Conservation (phyloP, 2,329 filamentous ascomycete genomes). For the Drechslera avenae region DNA sequence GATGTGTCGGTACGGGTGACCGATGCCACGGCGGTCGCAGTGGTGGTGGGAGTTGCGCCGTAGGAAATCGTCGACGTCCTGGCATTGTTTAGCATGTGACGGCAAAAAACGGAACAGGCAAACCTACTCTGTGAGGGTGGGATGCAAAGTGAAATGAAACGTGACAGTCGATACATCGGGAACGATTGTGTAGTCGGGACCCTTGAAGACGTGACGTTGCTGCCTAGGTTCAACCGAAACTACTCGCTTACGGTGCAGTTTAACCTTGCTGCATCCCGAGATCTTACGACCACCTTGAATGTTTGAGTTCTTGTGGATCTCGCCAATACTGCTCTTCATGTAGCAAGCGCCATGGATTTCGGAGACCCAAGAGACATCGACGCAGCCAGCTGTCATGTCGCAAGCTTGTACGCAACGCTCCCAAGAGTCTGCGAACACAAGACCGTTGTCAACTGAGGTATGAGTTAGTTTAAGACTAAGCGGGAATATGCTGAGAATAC, state of each 20-base stretch:
- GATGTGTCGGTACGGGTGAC: background rate
- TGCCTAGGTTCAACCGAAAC: background rate
- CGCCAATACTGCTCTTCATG: slow-evolving; percentile 26
- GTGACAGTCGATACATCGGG: background rate
- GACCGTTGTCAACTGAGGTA: slow-evolving; percentile 13
- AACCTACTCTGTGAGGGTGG: background rate
- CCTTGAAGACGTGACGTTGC: background rate
- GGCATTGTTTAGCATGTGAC: background rate
- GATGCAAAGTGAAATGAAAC: background rate
- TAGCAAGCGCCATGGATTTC: slow-evolving; percentile 31
- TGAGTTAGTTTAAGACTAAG: slow-evolving; percentile 1
- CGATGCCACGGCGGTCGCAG: background rate
- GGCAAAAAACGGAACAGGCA: background rate
- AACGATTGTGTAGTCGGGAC: slow-evolving; percentile 5
- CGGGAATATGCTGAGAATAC: background rate
- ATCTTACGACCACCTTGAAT: slow-evolving; percentile 29
- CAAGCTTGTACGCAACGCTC: slow-evolving; percentile 29
- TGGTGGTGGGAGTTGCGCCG: background rate
- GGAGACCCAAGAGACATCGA: slow-evolving; percentile 25
- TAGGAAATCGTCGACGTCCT: slow-evolving; percentile 3
- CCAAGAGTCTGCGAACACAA: slow-evolving; percentile 12
- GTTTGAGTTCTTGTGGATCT: slow-evolving; percentile 9
- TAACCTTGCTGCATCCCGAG: slow-evolving; percentile 12
- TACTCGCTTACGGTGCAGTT: slow-evolving; percentile 21
- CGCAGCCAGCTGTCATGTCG: slow-evolving; percentile 24